These are phyloP conservation scores for Suillus paluster DNA, from an alignment of 768 basidiomycete genomes.

Conservation along the genomic window DNA sequence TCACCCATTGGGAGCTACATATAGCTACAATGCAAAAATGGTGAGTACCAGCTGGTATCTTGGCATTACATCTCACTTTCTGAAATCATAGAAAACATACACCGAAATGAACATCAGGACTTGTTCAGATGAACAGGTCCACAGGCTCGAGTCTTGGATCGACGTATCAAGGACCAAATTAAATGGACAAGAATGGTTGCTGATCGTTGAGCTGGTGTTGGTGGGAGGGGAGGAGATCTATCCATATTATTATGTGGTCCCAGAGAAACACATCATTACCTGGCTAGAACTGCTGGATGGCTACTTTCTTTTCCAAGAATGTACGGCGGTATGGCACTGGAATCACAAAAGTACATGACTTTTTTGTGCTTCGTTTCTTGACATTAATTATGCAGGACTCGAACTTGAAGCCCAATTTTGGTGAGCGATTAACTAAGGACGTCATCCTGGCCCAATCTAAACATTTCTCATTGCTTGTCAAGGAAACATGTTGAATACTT, in stretches of 20 bases:
- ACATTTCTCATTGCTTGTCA: background rate
- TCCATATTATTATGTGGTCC: background rate
- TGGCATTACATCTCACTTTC: background rate
- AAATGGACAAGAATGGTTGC: background rate
- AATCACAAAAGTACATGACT: background rate
- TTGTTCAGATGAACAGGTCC: background rate
- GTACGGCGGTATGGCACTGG: background rate
- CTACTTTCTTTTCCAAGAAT: constrained; percentile 1
- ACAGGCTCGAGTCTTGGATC: background rate
- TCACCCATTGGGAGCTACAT: background rate
- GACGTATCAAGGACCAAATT: background rate
- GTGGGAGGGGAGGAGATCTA: background rate
- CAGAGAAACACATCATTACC: background rate
- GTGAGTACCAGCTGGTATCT: background rate
- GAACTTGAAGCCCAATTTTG: constrained; percentile 1
- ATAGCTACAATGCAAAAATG: background rate
- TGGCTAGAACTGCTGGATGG: background rate
- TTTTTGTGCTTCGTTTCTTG: background rate
- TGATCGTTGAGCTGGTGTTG: background rate
- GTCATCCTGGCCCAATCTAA: too few species aligned
- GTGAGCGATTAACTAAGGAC: background rate
- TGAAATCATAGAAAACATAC: background rate
- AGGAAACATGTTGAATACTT: constrained; percentile 9
- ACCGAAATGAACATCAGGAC: background rate
- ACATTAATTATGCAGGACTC: background rate